A percentile compares a stretch with the other conserved stretches of the same genome.
These are phyloP conservation scores for Ceratocystis cacaofunesta DNA, from an alignment of 2,329 filamentous ascomycete species.

Conservation along the genomic window DNA sequence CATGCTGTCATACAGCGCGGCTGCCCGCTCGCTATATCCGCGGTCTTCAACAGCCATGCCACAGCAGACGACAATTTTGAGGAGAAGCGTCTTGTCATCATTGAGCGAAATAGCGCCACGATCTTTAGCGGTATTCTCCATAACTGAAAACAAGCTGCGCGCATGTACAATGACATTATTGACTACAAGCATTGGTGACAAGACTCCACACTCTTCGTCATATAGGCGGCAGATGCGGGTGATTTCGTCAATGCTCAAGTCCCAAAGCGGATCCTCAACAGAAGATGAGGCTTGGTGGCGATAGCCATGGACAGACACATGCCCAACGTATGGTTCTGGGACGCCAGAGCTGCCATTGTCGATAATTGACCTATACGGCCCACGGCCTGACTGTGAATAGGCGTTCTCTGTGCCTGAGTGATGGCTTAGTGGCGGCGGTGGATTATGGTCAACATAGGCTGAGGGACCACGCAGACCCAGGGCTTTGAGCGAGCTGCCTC, in stretches of 20 bases:
- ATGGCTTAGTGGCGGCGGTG: slow-evolving; percentile 12
- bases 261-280: slow-evolving; percentile 61
- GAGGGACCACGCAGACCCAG: slow-evolving; percentile 8
- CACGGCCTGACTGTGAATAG: slow-evolving; percentile 15
- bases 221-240: slow-evolving; percentile 63
- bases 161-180: slow-evolving; percentile 56
- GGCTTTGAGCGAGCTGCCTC: slow-evolving; percentile 13
- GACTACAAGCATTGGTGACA: slow-evolving; percentile 78
- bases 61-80: slow-evolving; percentile 74
- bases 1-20: slow-evolving; percentile 60
- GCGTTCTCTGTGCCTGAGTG: slow-evolving; percentile 14
- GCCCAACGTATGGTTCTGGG: slow-evolving; percentile 2
- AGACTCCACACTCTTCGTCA: slow-evolving; percentile 79
- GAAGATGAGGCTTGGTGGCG: slow-evolving; percentile 5
- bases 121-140: slow-evolving; percentile 36
- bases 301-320: neutral
- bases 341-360: slow-evolving; percentile 13
- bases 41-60: slow-evolving; percentile 64
- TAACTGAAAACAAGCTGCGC: slow-evolving; percentile 53
- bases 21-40: slow-evolving; percentile 61
- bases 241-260: slow-evolving; percentile 64
- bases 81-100: slow-evolving; percentile 44
- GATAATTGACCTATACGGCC: slow-evolving; percentile 9
- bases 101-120: slow-evolving; percentile 28
- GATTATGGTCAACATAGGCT: slow-evolving; percentile 8